phyloP scores from a whole-genome alignment of 2,329 filamentous ascomycete species.

The Fusarium chuoi region DNA sequence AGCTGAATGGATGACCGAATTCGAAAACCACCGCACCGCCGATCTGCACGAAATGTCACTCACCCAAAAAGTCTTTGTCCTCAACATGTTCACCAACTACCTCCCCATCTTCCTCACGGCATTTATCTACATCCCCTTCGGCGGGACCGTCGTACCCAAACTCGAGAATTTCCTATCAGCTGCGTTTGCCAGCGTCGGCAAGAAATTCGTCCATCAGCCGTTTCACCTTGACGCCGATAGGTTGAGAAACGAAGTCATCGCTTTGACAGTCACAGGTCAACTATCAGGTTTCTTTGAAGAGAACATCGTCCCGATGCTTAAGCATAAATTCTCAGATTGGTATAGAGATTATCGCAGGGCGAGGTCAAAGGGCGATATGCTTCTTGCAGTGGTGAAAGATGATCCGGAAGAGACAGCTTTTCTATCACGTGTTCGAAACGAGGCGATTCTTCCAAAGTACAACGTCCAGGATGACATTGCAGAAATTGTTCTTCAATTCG shows the following conservation, averaged over 20 bases:
- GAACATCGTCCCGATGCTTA: slow-evolving; percentile 74
- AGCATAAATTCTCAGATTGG: slow-evolving; percentile 65
- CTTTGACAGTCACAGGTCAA: slow-evolving; percentile 78
- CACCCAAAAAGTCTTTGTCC: slow-evolving; percentile 78
- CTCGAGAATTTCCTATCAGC: slow-evolving; percentile 69
- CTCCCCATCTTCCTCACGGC: slow-evolving; percentile 80
- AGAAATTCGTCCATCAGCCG: slow-evolving; percentile 61
- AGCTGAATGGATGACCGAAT: slow-evolving; percentile 72
- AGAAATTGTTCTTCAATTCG: slow-evolving; percentile 79
- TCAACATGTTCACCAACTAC: slow-evolving; percentile 85
- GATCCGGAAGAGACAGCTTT: slow-evolving; percentile 72
- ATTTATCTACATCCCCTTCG: slow-evolving; percentile 83
- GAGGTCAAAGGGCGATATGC: slow-evolving; percentile 53
- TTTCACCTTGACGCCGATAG: slow-evolving; percentile 75
- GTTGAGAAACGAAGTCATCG: slow-evolving; percentile 78
- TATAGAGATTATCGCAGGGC: slow-evolving; percentile 53
- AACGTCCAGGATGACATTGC: slow-evolving; percentile 78
- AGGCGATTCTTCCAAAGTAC: slow-evolving; percentile 75
- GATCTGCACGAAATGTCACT: slow-evolving; percentile 75
- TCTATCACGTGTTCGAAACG: slow-evolving; percentile 70
- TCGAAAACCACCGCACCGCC: slow-evolving; percentile 80
- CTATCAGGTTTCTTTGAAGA: slow-evolving; percentile 78
- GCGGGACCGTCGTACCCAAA: slow-evolving; percentile 72
- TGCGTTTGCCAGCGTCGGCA: slow-evolving; percentile 55
- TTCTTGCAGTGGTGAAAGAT: slow-evolving; percentile 63